Evolutionary conservation across 108 stramenopile species (phyloP), one percentile per base, ranked within the genome.

Genomic region (Fragilaria radians): DNA sequence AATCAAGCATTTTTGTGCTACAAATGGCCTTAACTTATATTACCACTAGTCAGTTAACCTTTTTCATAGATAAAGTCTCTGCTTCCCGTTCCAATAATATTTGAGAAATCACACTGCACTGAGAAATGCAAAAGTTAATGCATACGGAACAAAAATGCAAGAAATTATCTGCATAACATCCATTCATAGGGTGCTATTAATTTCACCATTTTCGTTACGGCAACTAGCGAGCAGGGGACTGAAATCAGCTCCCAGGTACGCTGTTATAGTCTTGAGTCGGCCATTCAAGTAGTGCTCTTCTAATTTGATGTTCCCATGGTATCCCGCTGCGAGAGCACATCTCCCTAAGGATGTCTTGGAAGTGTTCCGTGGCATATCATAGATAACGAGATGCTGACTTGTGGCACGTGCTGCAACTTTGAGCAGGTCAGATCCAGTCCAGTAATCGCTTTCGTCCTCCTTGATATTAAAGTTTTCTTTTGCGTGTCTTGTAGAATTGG

Each of bases 231-330:
- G n/a, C n/a, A n/a, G n/a, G n/a, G 36, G 14, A 42, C 36, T 42
- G 14, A 11, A 42, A 14, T 52, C 26, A 2, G 22, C 52, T 53
- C 80, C 78, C 32, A 85, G 53, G 56, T 88, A 92, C 28, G 78
- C 71, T 21, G 85, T 88, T 22, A 92, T 64, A 18, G 91, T 81
- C 62, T 92, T 92, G 49, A 88, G 63, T 61, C 88, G 88, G n/a
- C 77, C 78, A 65, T 85, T 80, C 9, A 88, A 57, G 28, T 82
- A 50, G 67, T 88, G 83, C 57, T 88, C 80, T 62, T 92, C 90
- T 67, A 92, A 47, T 57, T 86, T 84, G 56, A 85, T 54, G 22
- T 18, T 33, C 2, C 73, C 67, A 62, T 28, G 25, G 70, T 69
- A 64, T 28, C 79, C 79, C 19, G 66, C 71, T 29, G 67, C 61